Evolutionary conservation across 1,284 basidiomycete species (phyloP).

Genomic region (Ganoderma boninense): DNA sequence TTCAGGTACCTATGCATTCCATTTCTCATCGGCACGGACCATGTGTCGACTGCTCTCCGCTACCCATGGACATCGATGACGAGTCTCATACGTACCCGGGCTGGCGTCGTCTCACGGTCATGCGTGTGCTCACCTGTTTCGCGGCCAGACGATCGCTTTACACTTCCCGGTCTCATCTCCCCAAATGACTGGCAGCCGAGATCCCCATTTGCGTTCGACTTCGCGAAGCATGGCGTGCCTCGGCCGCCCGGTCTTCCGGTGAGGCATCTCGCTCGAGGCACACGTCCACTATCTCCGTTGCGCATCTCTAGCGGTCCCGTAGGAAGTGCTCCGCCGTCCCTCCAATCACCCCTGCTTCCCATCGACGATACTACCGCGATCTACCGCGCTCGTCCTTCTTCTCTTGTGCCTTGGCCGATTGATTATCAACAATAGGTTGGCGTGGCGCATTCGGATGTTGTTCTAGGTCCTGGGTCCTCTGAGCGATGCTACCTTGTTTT

Average conservation of each 20-base stretch:
- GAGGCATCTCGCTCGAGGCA: slow-evolving; percentile 3
- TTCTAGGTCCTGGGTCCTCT: background rate
- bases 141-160: background rate
- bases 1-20: background rate
- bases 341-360: slow-evolving; percentile 3
- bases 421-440: background rate
- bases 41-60: background rate
- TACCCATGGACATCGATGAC: background rate
- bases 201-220: slow-evolving; percentile 21
- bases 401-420: background rate
- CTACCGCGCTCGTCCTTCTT: background rate
- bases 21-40: background rate
- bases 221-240: slow-evolving; percentile 5
- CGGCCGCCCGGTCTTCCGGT: background rate
- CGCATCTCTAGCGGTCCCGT: slow-evolving; percentile 6
- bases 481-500: background rate
- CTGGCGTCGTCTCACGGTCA: background rate
- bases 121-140: slow-evolving; percentile 1
- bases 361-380: slow-evolving; percentile 9
- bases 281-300: slow-evolving; percentile 27
- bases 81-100: background rate
- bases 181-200: slow-evolving; percentile 16
- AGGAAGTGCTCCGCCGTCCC: background rate
- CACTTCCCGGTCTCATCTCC: slow-evolving; percentile 7
- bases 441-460: background rate